phyloP scores from a whole-genome alignment of 164 flowering plant genomes.

The Platanus orientalis region DNA sequence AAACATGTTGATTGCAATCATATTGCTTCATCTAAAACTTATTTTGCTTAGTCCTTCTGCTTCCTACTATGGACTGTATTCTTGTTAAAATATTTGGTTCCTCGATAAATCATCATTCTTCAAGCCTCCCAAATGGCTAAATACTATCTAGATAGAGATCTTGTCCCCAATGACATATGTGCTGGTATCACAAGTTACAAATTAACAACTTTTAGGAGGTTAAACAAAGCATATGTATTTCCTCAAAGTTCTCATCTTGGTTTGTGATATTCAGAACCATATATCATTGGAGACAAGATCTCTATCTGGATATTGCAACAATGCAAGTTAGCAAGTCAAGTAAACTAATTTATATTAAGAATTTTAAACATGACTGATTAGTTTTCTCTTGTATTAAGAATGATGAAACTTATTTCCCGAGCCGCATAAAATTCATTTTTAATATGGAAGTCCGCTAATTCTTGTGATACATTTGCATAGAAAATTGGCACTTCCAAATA shows the following conservation, averaged over 20 bases:
- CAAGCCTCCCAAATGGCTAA: no score
- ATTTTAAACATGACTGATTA: constrained; percentile 3
- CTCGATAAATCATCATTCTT: no score
- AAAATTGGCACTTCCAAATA: constrained; percentile 28
- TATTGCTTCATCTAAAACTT: no score
- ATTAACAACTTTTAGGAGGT: constrained; percentile 6
- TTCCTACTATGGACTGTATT: no score
- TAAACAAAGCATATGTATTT: background rate
- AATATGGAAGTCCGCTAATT: constrained; percentile 1
- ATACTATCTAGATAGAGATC: no score
- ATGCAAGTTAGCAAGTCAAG: constrained; percentile 20
- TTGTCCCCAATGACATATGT: no score
- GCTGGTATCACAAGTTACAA: no score
- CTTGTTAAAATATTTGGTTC: no score
- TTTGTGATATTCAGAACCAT: background rate
- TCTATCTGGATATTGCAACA: constrained; percentile 10
- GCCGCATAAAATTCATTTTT: constrained; percentile 5
- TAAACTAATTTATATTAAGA: constrained; percentile 6
- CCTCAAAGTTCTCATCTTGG: constrained; percentile 8
- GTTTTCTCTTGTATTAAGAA: constrained; percentile 3
- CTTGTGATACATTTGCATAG: constrained; percentile 3
- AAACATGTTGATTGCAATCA: no score
- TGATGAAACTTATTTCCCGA: constrained; percentile 10
- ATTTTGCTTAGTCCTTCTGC: no score
- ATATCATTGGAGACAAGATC: constrained; percentile 15